Base-by-base conservation (phyloP, 768 basidiomycete genomes). In the Termitomyces sp. region DNA sequence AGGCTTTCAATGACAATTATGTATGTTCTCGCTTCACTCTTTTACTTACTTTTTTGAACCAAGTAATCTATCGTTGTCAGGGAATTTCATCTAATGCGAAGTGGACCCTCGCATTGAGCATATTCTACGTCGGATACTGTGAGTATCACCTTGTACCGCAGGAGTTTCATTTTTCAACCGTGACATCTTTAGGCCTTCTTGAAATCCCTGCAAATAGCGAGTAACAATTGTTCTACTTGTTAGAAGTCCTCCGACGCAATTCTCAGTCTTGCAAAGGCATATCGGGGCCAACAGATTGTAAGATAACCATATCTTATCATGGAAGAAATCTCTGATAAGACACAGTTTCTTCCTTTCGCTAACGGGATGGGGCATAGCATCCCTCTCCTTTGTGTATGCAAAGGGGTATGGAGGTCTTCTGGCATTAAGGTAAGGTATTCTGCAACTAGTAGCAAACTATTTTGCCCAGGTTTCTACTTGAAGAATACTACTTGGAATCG, bases 101-200 rank as follows among this genome's bases (percentile, higher is more conserved):
- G 65, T 83, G 82, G 82, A 83, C 82, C 0, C 65, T 83, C 10
- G 82, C 75, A 4, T 65, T 83, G 44, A 81, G 80, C 57, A 81
- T 84, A 26, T 84, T 84, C 67, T 83, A 84, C 57, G 80, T 82
- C 26, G 82, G 82, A 44, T 84, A 84, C 61, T 83, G 82, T 82
- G 57, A 55, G 73, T 65, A 24, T 36, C 6, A 31, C 16, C 3
- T 20, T 39, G 37, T n/a, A 37, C 36, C 20, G 14, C 39, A 27
- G 9, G 20, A 43, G 18, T 24, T 46, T 16, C 16, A 50, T 41
- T 3, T 43, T 56, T 16, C 26, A 55, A 29, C 42, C n/a, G 2
- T 34, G 5, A 34, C 13, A 13, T 24, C 26, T 7, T n/a, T 50
- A 65, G 64, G 81, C 66, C 71, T 83, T 4, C 67, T 84, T 9